Base-by-base conservation (phyloP, 306 rosid species). In the Chamaecrista fasciculata region DNA sequence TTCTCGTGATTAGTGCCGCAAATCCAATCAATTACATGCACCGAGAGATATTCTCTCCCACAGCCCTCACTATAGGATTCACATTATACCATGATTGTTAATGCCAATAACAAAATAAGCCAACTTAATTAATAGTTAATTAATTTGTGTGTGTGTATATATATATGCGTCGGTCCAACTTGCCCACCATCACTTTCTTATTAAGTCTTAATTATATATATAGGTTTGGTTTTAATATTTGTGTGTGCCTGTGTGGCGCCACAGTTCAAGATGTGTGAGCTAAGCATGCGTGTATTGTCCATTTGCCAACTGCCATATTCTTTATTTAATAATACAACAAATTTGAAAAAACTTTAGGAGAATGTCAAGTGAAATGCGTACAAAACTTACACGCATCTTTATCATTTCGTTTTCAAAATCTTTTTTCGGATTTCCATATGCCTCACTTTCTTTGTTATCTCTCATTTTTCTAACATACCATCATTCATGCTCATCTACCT, bases 201-300 rank as follows among this genome's bases (percentile, higher is more conserved):
- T n/a, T n/a, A n/a, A n/a, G n/a, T n/a, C n/a, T n/a, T n/a, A n/a
- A n/a, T n/a, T n/a, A n/a, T n/a, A n/a, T n/a, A n/a, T n/a, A 3
- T 57, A 9, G 66, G 49, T 36, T 72, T 33, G 52, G 46, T 56
- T 51, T n/a, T n/a, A n/a, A n/a, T 61, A 50, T 64, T 56, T 49
- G 62, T n/a, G n/a, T n/a, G n/a, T n/a, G n/a, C n/a, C n/a, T n/a
- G n/a, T n/a, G n/a, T n/a, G n/a, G n/a, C 20, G 52, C 18, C 74
- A 58, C 73, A 42, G 63, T 73, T 81, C 77, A 78, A 74, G 48
- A 44, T 52, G 44, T 75, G 78, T 69, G 72, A 74, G 75, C 75
- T 21, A 74, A 81, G 69, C 66, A 70, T 67, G 71, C 70, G 28
- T 70, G 19, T 62, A 16, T 69, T 58, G 76, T 69, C 74, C 71